These are phyloP conservation scores for Quercus alba DNA, from an alignment of 306 rosid genomes.

Conservation along the genomic window DNA sequence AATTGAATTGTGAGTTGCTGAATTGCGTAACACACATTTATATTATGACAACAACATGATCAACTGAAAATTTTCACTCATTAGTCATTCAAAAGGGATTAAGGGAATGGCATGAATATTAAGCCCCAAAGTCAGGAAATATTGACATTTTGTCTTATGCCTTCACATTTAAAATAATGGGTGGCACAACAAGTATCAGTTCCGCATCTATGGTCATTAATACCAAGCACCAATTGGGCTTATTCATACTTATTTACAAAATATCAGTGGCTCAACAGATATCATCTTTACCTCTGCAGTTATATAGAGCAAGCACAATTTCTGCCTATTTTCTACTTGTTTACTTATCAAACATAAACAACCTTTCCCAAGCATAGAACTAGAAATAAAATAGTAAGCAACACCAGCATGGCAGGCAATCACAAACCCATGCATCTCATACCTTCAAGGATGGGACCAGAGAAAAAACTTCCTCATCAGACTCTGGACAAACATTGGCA, in stretches of 20 bases:
- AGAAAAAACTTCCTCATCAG: slow-evolving; percentile 74
- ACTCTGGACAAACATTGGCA: slow-evolving; percentile 78
- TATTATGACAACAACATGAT: neutral
- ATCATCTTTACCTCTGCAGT: neutral
- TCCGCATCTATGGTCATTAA: slow-evolving; percentile 1
- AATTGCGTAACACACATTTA: neutral
- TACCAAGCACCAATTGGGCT: neutral
- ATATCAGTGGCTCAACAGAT: neutral
- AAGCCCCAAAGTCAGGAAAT: neutral
- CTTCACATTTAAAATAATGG: neutral
- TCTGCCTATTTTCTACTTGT: neutral
- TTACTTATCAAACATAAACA: neutral
- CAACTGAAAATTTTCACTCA: neutral
- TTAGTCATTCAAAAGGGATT: neutral
- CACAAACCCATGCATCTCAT: slow-evolving; percentile 7
- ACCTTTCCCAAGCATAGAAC: neutral
- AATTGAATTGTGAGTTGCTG: neutral
- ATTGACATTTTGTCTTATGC: neutral
- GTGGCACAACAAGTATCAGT: neutral
- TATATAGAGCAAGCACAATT: neutral
- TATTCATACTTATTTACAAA: neutral
- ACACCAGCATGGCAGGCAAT: neutral
- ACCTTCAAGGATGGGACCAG: slow-evolving; percentile 85
- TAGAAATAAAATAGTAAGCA: neutral
- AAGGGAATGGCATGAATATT: neutral